Evolutionary conservation across 345 rosid species (phyloP).

Genomic region (Rhodamnia argentea): DNA sequence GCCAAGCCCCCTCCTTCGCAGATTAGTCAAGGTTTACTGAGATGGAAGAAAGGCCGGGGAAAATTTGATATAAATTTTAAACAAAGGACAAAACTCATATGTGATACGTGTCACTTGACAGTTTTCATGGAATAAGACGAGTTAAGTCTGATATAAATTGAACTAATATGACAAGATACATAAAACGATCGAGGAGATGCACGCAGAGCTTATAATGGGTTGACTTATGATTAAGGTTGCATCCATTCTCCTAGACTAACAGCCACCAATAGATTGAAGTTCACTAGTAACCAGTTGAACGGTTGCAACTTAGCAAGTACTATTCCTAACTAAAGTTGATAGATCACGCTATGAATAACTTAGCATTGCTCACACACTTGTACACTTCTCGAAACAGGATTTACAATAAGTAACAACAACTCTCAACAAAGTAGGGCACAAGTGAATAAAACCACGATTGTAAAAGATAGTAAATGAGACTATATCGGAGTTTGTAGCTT

Average conservation of each 20-base stretch:
- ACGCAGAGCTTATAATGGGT: neutral
- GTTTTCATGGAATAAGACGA: neutral
- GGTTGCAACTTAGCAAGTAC: neutral
- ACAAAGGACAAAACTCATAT: too few species aligned
- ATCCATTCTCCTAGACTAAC: fast-evolving
- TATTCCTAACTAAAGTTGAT: neutral
- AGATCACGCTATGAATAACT: neutral
- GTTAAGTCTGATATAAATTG: neutral
- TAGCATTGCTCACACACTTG: neutral
- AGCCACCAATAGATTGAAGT: fast-evolving
- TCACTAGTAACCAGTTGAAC: neutral
- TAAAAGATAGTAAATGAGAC: neutral
- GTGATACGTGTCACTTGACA: neutral
- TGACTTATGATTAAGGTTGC: fast-evolving
- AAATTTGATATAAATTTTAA: too few species aligned
- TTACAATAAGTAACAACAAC: neutral
- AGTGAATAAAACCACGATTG: neutral
- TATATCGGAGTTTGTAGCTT: neutral
- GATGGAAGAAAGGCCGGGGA: neutral
- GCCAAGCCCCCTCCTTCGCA: neutral
- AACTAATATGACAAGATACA: neutral
- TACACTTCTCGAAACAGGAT: neutral
- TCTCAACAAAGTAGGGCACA: neutral
- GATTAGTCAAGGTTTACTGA: neutral
- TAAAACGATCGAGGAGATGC: neutral